Percentiles rank a stretch among this genome's conserved stretches.
Conservation (phyloP, 2,329 filamentous ascomycete species). For the Alternaria metachromatica region DNA sequence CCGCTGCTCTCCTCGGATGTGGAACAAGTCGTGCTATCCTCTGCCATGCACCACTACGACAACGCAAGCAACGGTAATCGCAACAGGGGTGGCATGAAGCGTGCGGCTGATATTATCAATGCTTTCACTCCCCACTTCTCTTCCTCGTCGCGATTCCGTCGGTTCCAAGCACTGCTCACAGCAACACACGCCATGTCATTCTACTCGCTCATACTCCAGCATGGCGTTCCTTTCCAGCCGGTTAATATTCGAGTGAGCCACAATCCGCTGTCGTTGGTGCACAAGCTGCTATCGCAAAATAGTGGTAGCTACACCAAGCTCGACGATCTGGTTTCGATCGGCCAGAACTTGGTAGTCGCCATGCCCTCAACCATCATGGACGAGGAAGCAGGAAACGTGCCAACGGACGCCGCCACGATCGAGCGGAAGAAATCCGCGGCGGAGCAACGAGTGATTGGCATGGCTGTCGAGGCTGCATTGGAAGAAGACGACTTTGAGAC, state of each 20-base stretch:
- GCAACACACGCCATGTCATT: conserved; percentile 78
- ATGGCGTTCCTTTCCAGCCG: conserved; percentile 80
- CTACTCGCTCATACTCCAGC: conserved; percentile 78
- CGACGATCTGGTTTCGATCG: conserved; percentile 74
- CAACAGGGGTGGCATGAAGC: conserved; percentile 77
- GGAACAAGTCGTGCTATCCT: conserved; percentile 66
- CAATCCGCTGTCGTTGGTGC: conserved; percentile 76
- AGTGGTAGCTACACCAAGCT: conserved; percentile 74
- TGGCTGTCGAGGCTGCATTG: conserved; percentile 81
- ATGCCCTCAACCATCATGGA: conserved; percentile 44
- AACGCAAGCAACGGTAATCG: conserved; percentile 83
- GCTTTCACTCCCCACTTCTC: conserved; percentile 67
- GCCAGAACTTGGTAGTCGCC: conserved; percentile 65
- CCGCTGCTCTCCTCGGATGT: conserved; percentile 61
- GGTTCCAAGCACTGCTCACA: conserved; percentile 69
- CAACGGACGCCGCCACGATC: conserved; percentile 26
- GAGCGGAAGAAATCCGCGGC: conserved; percentile 52
- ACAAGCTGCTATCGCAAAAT: conserved; percentile 78
- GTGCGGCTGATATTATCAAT: conserved; percentile 66
- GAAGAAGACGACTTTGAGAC: conserved; percentile 83
- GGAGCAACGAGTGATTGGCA: conserved; percentile 74
- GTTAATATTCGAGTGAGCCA: conserved; percentile 77
- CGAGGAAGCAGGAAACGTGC: conserved; percentile 59
- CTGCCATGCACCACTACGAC: conserved; percentile 76
- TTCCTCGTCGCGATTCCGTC: conserved; percentile 59